Evolutionary conservation across 129 eudicot species (phyloP).

Genomic region (Saposhnikovia divaricata): DNA sequence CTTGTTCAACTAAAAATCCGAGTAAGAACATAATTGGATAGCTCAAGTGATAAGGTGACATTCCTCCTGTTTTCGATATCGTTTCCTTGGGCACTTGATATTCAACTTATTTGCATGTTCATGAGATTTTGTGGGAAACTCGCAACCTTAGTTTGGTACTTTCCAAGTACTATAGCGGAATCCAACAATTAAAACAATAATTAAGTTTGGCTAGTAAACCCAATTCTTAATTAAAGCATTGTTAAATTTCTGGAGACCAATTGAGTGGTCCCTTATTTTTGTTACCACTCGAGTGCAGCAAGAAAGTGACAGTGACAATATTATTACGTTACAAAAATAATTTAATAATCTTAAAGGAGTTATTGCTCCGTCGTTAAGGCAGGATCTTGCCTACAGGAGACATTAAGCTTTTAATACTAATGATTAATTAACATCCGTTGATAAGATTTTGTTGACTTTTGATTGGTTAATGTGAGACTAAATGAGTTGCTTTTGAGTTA

Average conservation of each 20-base stretch:
- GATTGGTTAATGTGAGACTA: neutral
- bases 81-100: too few species aligned
- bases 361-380: slow-evolving; percentile 26
- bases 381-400: slow-evolving; percentile 33
- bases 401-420: neutral
- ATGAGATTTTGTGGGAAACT: too few species aligned
- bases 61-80: too few species aligned
- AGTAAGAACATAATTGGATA: too few species aligned
- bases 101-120: too few species aligned
- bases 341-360: neutral
- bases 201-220: neutral
- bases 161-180: too few species aligned
- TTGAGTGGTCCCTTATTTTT: slow-evolving; percentile 12
- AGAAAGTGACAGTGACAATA: neutral
- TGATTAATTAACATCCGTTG: neutral
- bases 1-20: too few species aligned
- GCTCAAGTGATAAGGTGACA: too few species aligned
- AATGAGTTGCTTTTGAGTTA: neutral
- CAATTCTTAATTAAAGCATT: neutral
- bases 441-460: neutral
- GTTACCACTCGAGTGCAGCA: slow-evolving; percentile 13
- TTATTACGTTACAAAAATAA: neutral
- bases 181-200: neutral
- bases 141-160: too few species aligned
- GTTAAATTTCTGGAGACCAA: neutral